Base-by-base conservation (phyloP, 768 basidiomycete genomes). In the Phylloporus sp. region DNA sequence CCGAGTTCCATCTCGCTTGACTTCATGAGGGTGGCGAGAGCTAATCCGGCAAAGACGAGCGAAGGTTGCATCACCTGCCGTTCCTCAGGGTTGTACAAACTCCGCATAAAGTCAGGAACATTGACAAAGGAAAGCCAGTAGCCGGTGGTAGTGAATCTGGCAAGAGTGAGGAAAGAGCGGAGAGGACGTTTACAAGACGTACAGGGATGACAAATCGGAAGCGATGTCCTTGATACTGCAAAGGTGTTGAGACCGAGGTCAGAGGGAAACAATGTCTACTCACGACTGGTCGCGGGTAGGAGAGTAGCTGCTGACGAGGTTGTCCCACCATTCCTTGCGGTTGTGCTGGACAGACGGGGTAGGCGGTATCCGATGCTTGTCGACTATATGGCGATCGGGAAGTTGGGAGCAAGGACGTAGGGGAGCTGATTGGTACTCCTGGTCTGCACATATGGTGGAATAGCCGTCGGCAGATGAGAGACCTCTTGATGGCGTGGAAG, bases 101-200 rank as follows among this genome's bases (percentile, higher is more conserved):
- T 74, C 41, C 71, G 69, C 49, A 79, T 62, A 55, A 89, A 76
- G 32, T 72, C 71, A 11, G 71, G 67, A 15, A 80, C 61, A 58
- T 86, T 79, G 54, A 90, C 70, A 61, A 88, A 87, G 9, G 78
- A 81, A 34, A 90, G 72, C 71, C 79, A 81, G 50, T 84, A 79
- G 18, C 75, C 77, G 22, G 79, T 79, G 44, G 81, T 77, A 20
- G 71, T 69, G 57, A 84, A 82, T 55, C 87, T 90, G 54, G 31
- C n/a, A 38, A 29, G 13, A 8, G 40, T 50, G 20, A 58, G 45
- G 39, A 43, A 56, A n/a, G 39, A 35, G 34, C 1, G 38, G 13
- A 31, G 4, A 8, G n/a, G 31, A 13, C 40, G 34, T 22, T 27
- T 20, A 34, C 31, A 34, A 29, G 23, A 65, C 76, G 48, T 48